phyloP scores from a whole-genome alignment of 345 rosid species.

The Arabidopsis arenosa region DNA sequence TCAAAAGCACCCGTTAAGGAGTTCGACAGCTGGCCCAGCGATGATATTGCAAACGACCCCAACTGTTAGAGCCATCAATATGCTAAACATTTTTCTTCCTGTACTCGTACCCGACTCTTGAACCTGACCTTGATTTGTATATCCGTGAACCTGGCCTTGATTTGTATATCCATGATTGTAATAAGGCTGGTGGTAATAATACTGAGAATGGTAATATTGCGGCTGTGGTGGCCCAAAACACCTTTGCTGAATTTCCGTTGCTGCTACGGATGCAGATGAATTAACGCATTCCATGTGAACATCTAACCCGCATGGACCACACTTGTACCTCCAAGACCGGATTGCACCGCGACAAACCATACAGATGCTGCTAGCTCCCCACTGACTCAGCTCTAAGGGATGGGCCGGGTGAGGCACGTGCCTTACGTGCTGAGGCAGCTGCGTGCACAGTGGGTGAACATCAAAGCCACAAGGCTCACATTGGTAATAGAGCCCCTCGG shows the following conservation, averaged over 20 bases:
- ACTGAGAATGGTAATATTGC: conserved; percentile 6
- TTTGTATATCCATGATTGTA: conserved; percentile 29
- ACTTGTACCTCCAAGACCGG: conserved; percentile 48
- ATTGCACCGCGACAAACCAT: conserved; percentile 37
- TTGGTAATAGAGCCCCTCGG: conserved; percentile 46
- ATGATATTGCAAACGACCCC: conserved; percentile 29
- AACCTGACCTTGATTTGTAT: not conserved
- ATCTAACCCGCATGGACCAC: conserved; percentile 42
- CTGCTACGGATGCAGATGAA: not conserved
- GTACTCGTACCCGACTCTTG: not conserved
- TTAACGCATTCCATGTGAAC: conserved; percentile 48
- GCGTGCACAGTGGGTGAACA: conserved; percentile 49
- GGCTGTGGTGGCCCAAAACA: not conserved
- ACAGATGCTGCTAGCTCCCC: conserved; percentile 37
- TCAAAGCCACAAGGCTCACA: conserved; percentile 47
- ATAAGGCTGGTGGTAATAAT: conserved; percentile 20
- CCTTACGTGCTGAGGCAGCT: conserved; percentile 31
- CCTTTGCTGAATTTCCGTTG: conserved; percentile 6
- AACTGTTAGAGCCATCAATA: conserved; percentile 23
- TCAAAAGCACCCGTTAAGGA: not conserved
- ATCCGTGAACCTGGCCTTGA: not conserved
- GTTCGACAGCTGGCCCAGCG: not conserved
- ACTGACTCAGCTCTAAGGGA: conserved; percentile 40
- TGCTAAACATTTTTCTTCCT: conserved; percentile 31
- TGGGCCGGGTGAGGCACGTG: conserved; percentile 41